Percentiles rank a stretch among this genome's conserved stretches.
Conservation (phyloP, 2,329 filamentous ascomycete species). For the Didymella glomerata region DNA sequence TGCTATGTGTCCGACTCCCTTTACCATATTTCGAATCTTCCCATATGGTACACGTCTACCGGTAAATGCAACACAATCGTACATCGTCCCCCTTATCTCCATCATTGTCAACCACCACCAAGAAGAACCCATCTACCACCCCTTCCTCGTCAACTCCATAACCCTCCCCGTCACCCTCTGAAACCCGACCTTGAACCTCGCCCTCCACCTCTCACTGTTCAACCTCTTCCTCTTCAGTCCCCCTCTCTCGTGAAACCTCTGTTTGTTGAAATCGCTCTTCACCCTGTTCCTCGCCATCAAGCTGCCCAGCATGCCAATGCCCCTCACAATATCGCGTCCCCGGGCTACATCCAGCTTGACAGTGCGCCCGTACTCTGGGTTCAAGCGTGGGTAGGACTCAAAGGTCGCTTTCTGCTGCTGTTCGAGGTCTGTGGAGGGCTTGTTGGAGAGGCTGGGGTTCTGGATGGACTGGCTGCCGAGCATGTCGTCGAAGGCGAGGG, state of each 20-base stretch:
- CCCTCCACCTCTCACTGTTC: constrained; percentile 72
- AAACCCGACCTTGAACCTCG: constrained; percentile 74
- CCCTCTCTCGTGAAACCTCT: constrained; percentile 77
- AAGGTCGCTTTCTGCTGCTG: constrained; percentile 34
- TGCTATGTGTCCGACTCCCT: not conserved
- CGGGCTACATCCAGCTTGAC: constrained; percentile 46
- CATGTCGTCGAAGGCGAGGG: constrained; percentile 36
- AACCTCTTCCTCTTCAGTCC: constrained; percentile 82
- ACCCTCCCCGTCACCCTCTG: constrained; percentile 70
- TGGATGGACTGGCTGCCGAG: constrained; percentile 22
- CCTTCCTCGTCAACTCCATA: constrained; percentile 75
- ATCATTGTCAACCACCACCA: too few relatives aligned
- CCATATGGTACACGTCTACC: constrained; percentile 4
- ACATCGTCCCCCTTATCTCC: not conserved
- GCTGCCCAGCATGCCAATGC: constrained; percentile 55
- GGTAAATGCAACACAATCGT: constrained; percentile 5
- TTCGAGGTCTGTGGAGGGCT: constrained; percentile 25
- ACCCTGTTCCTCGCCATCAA: constrained; percentile 66
- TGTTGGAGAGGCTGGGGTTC: constrained; percentile 29
- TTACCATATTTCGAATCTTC: too few relatives aligned
- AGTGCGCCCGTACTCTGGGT: constrained; percentile 53
- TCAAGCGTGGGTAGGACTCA: constrained; percentile 45
- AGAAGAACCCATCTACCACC: constrained; percentile 76
- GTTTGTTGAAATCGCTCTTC: constrained; percentile 62
- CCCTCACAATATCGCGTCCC: constrained; percentile 58